A percentile compares a stretch with the other conserved stretches of the same genome.
Conservation (phyloP, 306 rosid genomes). For the Acacia melanoxylon region DNA sequence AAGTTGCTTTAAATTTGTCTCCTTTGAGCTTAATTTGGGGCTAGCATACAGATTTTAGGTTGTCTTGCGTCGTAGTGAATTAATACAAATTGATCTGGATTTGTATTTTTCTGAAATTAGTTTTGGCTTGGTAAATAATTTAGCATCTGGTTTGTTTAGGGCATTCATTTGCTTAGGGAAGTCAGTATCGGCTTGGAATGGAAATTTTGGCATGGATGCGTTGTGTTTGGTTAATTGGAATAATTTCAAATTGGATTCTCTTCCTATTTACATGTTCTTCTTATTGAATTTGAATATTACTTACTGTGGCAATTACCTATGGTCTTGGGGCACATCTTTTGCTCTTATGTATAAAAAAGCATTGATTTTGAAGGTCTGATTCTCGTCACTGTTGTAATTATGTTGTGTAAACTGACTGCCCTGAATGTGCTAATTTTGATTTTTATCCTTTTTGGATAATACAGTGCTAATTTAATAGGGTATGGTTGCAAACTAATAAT, state of each 20-base stretch:
- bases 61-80: not conserved
- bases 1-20: no score
- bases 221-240: not conserved
- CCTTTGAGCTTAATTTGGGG: no score
- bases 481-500: not conserved
- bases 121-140: not conserved
- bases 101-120: not conserved
- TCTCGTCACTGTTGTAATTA: not conserved
- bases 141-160: not conserved
- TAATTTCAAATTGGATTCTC: not conserved
- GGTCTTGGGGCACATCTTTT: not conserved
- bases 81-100: not conserved
- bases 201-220: not conserved
- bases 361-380: not conserved
- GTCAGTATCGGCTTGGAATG: not conserved
- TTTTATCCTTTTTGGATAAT: not conserved
- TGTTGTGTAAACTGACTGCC: not conserved
- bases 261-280: not conserved
- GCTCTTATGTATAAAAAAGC: not conserved
- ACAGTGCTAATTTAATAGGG: constrained; percentile 1
- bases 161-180: not conserved
- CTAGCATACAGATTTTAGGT: no score
- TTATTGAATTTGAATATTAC: not conserved
- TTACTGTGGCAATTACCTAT: not conserved
- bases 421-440: not conserved